A percentile compares a stretch with the other conserved stretches of the same genome.
phyloP scores from a whole-genome alignment of 169 alveolate species.

The Eimeria mitis region DNA sequence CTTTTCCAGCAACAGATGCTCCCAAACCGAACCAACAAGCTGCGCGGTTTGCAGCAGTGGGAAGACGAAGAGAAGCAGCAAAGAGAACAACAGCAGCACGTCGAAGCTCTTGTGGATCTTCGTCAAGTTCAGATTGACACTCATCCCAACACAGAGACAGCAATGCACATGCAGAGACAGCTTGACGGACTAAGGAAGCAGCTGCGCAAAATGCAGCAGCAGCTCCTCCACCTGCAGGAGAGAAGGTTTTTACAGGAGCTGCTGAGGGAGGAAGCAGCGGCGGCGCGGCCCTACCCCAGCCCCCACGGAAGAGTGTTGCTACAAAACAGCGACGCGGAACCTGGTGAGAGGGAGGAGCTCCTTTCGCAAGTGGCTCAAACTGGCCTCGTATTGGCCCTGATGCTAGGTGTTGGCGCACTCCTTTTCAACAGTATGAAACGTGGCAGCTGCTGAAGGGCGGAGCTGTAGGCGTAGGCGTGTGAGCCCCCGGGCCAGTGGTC shows the following conservation, averaged over 20 bases:
- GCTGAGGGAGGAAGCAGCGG: slow-evolving; percentile 20
- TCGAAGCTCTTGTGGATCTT: slow-evolving; percentile 42
- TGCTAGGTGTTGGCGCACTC: slow-evolving; percentile 34
- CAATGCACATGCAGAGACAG: slow-evolving; percentile 30
- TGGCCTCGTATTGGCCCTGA: slow-evolving; percentile 42
- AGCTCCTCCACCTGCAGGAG: slow-evolving; percentile 47
- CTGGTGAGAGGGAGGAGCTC: slow-evolving; percentile 34
- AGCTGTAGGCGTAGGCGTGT: background rate
- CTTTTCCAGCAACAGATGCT: slow-evolving; percentile 70
- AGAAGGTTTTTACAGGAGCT: slow-evolving; percentile 23
- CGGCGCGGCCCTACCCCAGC: background rate
- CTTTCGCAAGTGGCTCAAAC: slow-evolving; percentile 43
- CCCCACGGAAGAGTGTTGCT: slow-evolving; percentile 9
- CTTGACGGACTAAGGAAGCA: slow-evolving; percentile 48
- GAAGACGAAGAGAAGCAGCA: slow-evolving; percentile 16
- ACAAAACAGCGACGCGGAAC: background rate
- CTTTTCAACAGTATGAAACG: slow-evolving; percentile 38
- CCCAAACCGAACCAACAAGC: slow-evolving; percentile 36
- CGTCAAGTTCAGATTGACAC: slow-evolving; percentile 28
- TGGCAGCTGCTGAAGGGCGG: background rate
- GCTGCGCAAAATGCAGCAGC: slow-evolving; percentile 50
- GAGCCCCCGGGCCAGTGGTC: background rate
- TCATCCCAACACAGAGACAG: background rate
- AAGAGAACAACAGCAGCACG: slow-evolving; percentile 51
- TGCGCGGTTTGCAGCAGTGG: slow-evolving; percentile 57